Conservation (phyloP, 2,329 filamentous ascomycete genomes). For the Xylaria arbuscula region DNA sequence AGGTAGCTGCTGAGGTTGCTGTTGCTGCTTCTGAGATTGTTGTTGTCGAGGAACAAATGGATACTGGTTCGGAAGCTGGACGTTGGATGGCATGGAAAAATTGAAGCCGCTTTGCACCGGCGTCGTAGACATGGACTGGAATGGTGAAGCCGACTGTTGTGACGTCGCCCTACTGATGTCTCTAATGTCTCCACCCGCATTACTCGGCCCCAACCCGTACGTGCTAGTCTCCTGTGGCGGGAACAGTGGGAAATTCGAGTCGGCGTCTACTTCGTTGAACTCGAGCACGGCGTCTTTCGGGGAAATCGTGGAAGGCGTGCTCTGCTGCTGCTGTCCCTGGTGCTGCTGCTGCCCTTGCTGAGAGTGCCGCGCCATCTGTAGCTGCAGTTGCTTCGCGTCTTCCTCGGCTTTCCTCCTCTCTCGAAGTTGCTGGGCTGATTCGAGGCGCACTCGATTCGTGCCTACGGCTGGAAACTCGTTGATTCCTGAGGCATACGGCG, state of each 20-base stretch:
- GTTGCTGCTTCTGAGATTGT: constrained; percentile 42
- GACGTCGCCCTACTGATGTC: constrained; percentile 35
- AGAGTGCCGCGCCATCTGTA: constrained; percentile 55
- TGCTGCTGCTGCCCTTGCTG: constrained; percentile 55
- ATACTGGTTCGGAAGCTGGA: constrained; percentile 50
- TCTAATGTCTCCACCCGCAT: constrained; percentile 38
- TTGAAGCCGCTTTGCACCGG: constrained; percentile 47
- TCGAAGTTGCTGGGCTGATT: constrained; percentile 68
- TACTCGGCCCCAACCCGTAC: constrained; percentile 53
- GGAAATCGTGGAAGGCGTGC: constrained; percentile 85
- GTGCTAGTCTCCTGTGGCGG: constrained; percentile 63
- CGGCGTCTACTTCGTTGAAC: constrained; percentile 80
- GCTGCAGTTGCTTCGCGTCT: constrained; percentile 61
- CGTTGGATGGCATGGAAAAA: constrained; percentile 54
- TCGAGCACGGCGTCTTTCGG: constrained; percentile 92
- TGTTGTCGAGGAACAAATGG: constrained; percentile 53
- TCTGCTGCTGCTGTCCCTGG: constrained; percentile 58
- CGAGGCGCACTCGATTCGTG: constrained; percentile 55
- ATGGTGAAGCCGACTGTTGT: constrained; percentile 47
- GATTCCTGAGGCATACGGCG: constrained; percentile 65
- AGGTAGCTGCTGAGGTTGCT: constrained; percentile 45
- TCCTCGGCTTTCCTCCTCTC: constrained; percentile 71
- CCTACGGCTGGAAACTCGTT: constrained; percentile 57
- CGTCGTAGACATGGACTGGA: constrained; percentile 45
- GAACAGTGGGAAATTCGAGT: constrained; percentile 78